These are phyloP conservation scores for Lyophyllum decastes DNA, from an alignment of 768 basidiomycete species.

Conservation along the genomic window DNA sequence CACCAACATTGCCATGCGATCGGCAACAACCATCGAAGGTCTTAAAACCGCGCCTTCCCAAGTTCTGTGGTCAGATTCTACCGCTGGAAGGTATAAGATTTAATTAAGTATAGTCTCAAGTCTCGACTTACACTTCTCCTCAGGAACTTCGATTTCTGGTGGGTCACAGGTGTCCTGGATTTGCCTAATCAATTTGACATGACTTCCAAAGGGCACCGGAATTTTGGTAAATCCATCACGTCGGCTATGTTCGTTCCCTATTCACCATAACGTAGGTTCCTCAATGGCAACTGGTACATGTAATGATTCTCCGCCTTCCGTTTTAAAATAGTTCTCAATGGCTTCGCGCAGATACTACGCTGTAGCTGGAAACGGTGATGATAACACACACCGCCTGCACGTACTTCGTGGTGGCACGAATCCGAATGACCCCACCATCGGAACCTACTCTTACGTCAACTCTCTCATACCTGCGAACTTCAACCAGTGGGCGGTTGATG, in stretches of 20 bases:
- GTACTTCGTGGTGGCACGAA: constrained; percentile 16
- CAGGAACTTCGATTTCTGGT: neutral
- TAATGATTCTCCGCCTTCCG: neutral
- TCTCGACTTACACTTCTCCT: neutral
- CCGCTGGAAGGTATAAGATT: constrained; percentile 12
- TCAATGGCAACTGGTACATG: constrained; percentile 17
- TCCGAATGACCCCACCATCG: constrained; percentile 13
- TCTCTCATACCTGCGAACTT: constrained; percentile 20
- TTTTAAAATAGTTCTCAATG: neutral
- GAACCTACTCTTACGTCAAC: constrained; percentile 12
- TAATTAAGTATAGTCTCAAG: too few relatives aligned
- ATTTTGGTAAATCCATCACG: neutral
- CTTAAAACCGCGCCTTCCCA: constrained; percentile 13
- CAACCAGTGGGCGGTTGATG: constrained; percentile 18
- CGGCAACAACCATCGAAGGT: constrained; percentile 13
- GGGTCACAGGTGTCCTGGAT: neutral
- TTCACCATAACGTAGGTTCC: constrained; percentile 2
- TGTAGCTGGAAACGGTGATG: constrained; percentile 17
- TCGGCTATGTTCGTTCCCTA: neutral
- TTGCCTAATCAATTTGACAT: neutral
- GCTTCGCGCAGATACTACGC: constrained; percentile 13
- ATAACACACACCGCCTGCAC: constrained; percentile 17
- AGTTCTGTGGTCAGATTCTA: constrained; percentile 13
- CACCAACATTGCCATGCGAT: constrained; percentile 16
- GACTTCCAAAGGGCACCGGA: neutral